Conservation (phyloP, 2,329 filamentous ascomycete species). For the Claviceps sp. region DNA sequence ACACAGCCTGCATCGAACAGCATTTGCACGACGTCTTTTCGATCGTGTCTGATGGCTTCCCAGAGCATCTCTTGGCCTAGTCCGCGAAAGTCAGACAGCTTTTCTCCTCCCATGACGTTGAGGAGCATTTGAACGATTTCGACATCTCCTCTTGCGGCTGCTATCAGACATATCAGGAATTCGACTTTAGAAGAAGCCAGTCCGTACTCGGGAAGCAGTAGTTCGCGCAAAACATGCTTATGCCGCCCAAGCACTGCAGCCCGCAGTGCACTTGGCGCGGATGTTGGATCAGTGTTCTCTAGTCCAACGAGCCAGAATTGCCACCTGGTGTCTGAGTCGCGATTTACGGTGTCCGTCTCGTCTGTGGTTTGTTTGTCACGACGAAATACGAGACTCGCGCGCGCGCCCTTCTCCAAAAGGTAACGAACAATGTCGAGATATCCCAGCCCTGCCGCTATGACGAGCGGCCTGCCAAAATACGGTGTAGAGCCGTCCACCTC, state of each 20-base stretch:
- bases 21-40: neutral
- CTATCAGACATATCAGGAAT: neutral
- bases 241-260: neutral
- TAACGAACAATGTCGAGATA: neutral
- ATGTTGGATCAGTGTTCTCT: neutral
- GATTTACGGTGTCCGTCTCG: neutral
- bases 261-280: neutral
- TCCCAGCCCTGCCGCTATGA: neutral
- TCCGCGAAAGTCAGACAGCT: neutral
- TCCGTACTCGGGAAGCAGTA: neutral
- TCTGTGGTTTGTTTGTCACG: neutral
- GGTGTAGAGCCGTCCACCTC: neutral
- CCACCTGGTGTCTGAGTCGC: no score
- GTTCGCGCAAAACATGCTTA: neutral
- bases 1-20: neutral
- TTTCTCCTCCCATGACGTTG: neutral
- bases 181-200: neutral
- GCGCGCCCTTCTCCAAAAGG: neutral
- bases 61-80: neutral
- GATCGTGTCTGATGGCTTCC: neutral
- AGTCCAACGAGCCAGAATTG: no score
- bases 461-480: neutral
- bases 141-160: neutral
- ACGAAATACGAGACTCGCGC: neutral
- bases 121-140: neutral